Conservation (phyloP, 169 alveolate species). For the Plasmodium berghei region DNA sequence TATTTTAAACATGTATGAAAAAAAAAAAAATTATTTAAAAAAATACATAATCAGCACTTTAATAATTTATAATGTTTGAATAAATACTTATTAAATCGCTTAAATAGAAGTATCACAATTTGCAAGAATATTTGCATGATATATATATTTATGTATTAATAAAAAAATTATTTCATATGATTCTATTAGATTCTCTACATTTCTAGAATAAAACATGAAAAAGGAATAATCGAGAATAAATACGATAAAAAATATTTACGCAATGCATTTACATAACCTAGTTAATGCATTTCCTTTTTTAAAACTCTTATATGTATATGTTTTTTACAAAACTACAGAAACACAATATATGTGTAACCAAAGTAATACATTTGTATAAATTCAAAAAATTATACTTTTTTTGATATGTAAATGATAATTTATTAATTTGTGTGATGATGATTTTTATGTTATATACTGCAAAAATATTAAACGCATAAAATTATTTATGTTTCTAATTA, state of each 20-base stretch:
- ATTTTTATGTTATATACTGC: neutral
- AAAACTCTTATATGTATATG: neutral
- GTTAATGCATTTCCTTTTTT: neutral
- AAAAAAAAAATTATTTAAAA: neutral
- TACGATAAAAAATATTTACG: neutral
- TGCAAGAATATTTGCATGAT: neutral
- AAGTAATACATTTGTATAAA: neutral
- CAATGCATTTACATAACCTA: neutral
- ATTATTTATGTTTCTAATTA: neutral
- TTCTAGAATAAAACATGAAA: neutral
- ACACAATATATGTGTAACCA: neutral
- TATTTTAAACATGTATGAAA: neutral
- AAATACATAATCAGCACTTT: neutral
- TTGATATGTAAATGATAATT: neutral
- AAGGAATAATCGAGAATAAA: neutral
- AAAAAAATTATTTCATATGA: neutral
- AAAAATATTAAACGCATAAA: neutral
- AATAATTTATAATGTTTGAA: neutral
- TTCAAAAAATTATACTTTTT: conserved; percentile 1
- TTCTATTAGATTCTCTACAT: conserved; percentile 14
- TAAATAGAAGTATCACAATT: conserved; percentile 11
- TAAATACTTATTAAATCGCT: neutral
- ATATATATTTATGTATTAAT: neutral
- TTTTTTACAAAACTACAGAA: neutral
- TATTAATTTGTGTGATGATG: neutral